A percentile compares a stretch with the other conserved stretches of the same genome.
Conservation (phyloP, 2,329 filamentous ascomycete genomes). For the Achaetomium macrosporum region DNA sequence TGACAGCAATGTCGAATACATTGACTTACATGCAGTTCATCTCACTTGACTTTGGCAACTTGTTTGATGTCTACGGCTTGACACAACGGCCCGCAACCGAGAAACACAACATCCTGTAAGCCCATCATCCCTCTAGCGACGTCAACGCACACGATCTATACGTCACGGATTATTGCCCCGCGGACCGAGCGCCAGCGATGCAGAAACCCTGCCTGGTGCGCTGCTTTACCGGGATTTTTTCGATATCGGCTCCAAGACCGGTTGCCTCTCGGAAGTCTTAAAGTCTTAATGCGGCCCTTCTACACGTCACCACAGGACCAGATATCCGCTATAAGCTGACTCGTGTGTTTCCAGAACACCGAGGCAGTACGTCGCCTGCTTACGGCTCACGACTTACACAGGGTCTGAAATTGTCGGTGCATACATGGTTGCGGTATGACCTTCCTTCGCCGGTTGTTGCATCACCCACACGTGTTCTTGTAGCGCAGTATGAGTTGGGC, state of each 20-base stretch:
- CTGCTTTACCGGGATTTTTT: too few relatives aligned
- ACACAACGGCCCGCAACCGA: constrained; percentile 13
- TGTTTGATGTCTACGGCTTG: constrained; percentile 16
- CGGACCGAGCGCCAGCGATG: too few relatives aligned
- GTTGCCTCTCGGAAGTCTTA: background rate
- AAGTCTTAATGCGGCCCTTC: too few relatives aligned
- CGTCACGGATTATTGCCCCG: constrained; percentile 20
- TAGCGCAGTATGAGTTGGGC: background rate
- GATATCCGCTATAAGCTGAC: too few relatives aligned
- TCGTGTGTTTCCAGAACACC: too few relatives aligned
- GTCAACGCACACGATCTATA: background rate
- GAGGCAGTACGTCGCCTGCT: too few relatives aligned
- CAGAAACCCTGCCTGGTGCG: too few relatives aligned
- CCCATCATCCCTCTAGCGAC: constrained; percentile 12
- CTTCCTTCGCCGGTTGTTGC: background rate
- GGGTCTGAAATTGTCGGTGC: too few relatives aligned
- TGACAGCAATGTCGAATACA: constrained; percentile 10
- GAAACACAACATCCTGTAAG: background rate
- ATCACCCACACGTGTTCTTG: background rate
- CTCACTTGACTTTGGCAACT: constrained; percentile 22
- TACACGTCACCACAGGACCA: too few relatives aligned
- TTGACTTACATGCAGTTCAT: constrained; percentile 24
- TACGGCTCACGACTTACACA: too few relatives aligned
- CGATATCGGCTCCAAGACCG: background rate
- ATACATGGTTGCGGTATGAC: too few relatives aligned